These are phyloP conservation scores for Euphorbia pulcherrima DNA, from an alignment of 345 rosid genomes.

Conservation along the genomic window DNA sequence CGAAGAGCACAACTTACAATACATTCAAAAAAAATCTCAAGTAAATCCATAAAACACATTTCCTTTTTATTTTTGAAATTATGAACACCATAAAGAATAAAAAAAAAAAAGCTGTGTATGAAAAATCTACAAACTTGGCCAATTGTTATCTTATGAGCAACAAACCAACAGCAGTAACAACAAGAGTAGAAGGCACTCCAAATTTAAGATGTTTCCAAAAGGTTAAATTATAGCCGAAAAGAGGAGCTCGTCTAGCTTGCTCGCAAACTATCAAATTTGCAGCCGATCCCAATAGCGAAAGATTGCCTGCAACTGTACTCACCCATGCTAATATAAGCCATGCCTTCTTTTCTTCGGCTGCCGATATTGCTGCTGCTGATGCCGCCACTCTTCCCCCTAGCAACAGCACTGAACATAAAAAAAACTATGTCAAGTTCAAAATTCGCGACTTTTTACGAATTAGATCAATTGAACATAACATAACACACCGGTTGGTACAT, in stretches of 20 bases:
- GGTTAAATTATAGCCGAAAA: slow-evolving; percentile 49
- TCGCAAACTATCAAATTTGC: slow-evolving; percentile 87
- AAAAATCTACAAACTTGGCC: too few species aligned
- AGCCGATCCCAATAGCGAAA: slow-evolving; percentile 78
- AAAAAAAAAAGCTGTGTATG: neutral
- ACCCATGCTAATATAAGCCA: slow-evolving; percentile 89
- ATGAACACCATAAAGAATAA: too few species aligned
- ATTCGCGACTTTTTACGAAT: too few species aligned
- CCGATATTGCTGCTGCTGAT: slow-evolving; percentile 56
- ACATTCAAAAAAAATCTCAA: too few species aligned
- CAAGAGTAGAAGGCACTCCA: slow-evolving; percentile 72
- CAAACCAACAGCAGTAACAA: slow-evolving; percentile 66
- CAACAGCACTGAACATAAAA: slow-evolving; percentile 66
- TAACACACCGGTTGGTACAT: slow-evolving; percentile 75
- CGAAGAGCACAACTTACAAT: too few species aligned
- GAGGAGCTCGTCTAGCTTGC: slow-evolving; percentile 60
- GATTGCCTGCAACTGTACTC: slow-evolving; percentile 78
- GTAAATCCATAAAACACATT: too few species aligned
- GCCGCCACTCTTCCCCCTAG: slow-evolving; percentile 69
- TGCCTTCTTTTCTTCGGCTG: slow-evolving; percentile 62
- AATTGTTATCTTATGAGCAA: slow-evolving; percentile 38
- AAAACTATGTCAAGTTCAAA: too few species aligned
- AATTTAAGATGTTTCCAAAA: slow-evolving; percentile 71
- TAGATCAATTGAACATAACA: too few species aligned
- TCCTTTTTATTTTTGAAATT: too few species aligned